These are phyloP conservation scores for Termitomyces sp. DNA, from an alignment of 768 basidiomycete species.

Conservation along the genomic window DNA sequence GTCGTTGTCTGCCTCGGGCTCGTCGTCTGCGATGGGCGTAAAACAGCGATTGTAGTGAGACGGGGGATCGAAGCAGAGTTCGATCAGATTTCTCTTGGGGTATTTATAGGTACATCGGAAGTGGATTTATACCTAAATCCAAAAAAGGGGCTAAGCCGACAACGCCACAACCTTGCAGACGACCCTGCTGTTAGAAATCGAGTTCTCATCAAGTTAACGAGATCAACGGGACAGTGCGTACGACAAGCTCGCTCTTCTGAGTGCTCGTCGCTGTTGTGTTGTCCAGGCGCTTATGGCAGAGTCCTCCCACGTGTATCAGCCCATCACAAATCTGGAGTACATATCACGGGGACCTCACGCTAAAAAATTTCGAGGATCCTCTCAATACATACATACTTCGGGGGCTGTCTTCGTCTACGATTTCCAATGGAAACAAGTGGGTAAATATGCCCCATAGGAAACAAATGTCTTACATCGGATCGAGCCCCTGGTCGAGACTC, in stretches of 20 bases:
- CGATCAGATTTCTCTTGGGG: constrained; percentile 6
- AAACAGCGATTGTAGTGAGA: neutral
- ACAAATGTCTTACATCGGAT: neutral
- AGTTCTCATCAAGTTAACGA: neutral
- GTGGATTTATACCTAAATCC: constrained; percentile 8
- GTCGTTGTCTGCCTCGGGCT: neutral
- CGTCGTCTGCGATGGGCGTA: neutral
- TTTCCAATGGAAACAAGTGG: neutral
- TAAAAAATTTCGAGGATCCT: neutral
- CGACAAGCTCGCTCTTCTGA: neutral
- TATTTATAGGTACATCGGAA: constrained; percentile 14
- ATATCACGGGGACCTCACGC: neutral
- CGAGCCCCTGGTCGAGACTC: neutral
- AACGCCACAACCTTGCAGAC: constrained; percentile 7
- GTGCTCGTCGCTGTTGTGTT: neutral
- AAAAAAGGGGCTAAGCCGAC: neutral
- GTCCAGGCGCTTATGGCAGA: constrained; percentile 9
- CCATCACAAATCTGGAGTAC: neutral
- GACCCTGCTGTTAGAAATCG: neutral
- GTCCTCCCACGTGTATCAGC: constrained; percentile 6
- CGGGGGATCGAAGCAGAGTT: constrained; percentile 4
- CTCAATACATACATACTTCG: neutral
- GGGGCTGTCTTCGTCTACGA: neutral
- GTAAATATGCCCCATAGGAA: neutral
- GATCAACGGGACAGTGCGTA: neutral